A percentile compares a stretch with the other conserved stretches of the same genome.
These are phyloP conservation scores for Acacia pycnantha DNA, from an alignment of 331 rosid species.

Conservation along the genomic window DNA sequence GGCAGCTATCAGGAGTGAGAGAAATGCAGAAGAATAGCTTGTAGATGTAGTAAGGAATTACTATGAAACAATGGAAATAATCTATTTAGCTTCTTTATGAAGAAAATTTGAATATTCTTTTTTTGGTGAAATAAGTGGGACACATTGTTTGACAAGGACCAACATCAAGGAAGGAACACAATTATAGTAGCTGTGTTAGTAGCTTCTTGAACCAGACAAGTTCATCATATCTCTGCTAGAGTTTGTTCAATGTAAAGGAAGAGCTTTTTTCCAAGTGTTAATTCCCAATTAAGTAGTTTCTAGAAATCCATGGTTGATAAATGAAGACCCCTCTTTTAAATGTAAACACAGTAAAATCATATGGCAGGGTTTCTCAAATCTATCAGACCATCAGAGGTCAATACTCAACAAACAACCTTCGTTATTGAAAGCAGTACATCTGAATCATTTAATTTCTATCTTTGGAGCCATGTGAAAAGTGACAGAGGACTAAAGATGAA, in stretches of 20 bases:
- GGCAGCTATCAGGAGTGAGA: neutral
- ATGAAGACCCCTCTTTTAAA: neutral
- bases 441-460: neutral
- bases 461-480: no score
- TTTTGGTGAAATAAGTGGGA: no score
- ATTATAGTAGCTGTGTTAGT: neutral
- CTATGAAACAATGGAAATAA: neutral
- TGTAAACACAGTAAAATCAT: no score
- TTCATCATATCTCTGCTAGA: neutral
- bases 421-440: neutral
- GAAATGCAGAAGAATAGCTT: neutral
- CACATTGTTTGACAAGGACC: neutral
- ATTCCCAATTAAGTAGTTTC: neutral
- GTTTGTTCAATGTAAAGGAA: neutral
- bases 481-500: neutral
- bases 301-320: neutral
- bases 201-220: neutral
- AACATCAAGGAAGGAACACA: neutral
- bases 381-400: neutral
- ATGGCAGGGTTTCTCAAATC: neutral
- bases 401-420: neutral
- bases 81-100: constrained; percentile 6
- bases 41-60: neutral
- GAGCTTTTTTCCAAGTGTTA: neutral
- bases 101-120: neutral